Evolutionary conservation across 2,329 filamentous ascomycete genomes (phyloP), one percentile per base, ranked within the genome.

Genomic region (Verticillium albo-atrum): DNA sequence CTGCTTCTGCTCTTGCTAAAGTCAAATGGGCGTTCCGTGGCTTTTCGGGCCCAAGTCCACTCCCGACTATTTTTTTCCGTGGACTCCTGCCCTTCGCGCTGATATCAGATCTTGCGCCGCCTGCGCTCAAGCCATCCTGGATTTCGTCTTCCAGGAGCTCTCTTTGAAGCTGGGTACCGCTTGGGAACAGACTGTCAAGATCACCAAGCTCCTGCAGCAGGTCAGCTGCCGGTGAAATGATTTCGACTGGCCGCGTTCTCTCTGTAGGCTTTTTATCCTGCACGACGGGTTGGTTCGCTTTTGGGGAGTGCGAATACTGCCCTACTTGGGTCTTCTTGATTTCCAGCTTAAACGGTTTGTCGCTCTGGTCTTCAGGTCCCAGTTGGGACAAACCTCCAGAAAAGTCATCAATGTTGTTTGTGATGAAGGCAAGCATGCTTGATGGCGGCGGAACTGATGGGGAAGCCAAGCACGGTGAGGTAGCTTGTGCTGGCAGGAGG

Each of bases 301-400:
- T 23, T 23, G 42, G 7, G 7, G 10, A 20, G 42, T 37, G 34
- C 34, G 17, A 12, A 12, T 23, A 20, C 42, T 23, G 23, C n/a
- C 25, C 3, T 6, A 4, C n/a, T 12, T 47, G 42, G n/a, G 17
- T 2, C 34, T 4, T 23, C 9, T 23, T 23, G 37, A 17, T 20
- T 3, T 47, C 6, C 4, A 20, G 4, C n/a, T 14, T 20, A 25
- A 12, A 28, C 4, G 50, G 55, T 54, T 47, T 72, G 66, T 61
- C 80, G 75, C 32, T 79, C 77, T 2, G 87, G 69, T 66, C 87
- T 83, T 20, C 77, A 74, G 6, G 42, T 1, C 76, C 74, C 66
- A 84, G 80, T 65, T 87, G 84, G 0, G 82, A 84, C 0, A 81
- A 75, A n/a, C 77, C 81, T 0, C 82, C 82, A 52, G 85, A 81